These are phyloP conservation scores for Ophidiomyces ophidiicola DNA, from an alignment of 2,329 filamentous ascomycete genomes.

Conservation along the genomic window DNA sequence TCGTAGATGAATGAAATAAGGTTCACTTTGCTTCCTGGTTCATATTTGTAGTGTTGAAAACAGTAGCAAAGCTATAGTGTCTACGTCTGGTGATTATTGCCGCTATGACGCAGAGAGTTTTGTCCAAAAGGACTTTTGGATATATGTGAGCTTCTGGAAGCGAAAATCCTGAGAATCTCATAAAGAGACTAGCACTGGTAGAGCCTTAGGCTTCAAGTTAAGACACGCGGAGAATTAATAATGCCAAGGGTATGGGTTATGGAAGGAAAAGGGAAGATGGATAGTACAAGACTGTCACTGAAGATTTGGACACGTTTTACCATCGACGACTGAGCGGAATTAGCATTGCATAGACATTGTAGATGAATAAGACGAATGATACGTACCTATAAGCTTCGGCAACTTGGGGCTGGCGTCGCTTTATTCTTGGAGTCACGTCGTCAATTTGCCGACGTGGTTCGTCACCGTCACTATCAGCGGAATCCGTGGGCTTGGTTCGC, in stretches of 20 bases:
- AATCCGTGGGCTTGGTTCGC: conserved; percentile 14
- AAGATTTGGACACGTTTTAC: conserved; percentile 19
- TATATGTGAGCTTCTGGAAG: neutral
- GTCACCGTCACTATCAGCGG: conserved; percentile 16
- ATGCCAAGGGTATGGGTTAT: conserved; percentile 17
- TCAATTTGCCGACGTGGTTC: conserved; percentile 24
- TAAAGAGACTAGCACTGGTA: neutral
- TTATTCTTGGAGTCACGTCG: conserved; percentile 24
- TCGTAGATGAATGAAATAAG: neutral
- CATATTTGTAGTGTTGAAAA: too few species aligned
- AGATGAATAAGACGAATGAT: neutral
- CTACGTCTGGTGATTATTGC: too few species aligned
- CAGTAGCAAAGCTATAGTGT: neutral
- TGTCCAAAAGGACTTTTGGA: conserved; percentile 13
- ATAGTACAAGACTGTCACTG: neutral
- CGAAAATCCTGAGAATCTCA: neutral
- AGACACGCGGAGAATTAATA: neutral
- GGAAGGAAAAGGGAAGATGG: conserved; percentile 7
- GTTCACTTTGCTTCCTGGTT: neutral
- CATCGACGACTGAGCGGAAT: conserved; percentile 28
- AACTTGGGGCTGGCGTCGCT: conserved; percentile 30
- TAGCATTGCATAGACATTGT: conserved; percentile 9
- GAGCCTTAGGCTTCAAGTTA: conserved; percentile 4
- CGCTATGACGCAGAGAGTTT: neutral
- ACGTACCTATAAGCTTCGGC: conserved; percentile 30